These are phyloP conservation scores for Graphium sp. DNA, from an alignment of 2,329 filamentous ascomycete genomes.

Conservation along the genomic window DNA sequence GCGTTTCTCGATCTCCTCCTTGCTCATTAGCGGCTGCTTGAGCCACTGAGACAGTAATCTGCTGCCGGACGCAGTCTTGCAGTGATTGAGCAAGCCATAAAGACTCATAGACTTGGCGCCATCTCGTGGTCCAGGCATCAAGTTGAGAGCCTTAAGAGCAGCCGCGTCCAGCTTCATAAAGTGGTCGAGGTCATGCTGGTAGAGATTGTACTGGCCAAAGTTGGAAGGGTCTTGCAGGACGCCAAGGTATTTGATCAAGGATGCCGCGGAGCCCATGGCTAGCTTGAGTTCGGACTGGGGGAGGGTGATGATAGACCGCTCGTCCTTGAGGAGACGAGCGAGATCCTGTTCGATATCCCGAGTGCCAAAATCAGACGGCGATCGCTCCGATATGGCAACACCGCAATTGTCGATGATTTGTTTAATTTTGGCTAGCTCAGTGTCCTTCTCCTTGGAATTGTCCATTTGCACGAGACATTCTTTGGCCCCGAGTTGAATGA, in stretches of 20 bases:
- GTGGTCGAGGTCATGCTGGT: slow-evolving; percentile 90
- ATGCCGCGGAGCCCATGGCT: slow-evolving; percentile 87
- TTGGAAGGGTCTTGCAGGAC: slow-evolving; percentile 84
- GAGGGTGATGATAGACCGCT: slow-evolving; percentile 57
- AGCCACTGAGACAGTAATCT: slow-evolving; percentile 87
- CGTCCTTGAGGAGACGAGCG: slow-evolving; percentile 72
- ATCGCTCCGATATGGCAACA: slow-evolving; percentile 71
- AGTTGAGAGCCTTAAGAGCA: slow-evolving; percentile 80
- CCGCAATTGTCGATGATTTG: slow-evolving; percentile 87
- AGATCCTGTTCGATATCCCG: slow-evolving; percentile 95
- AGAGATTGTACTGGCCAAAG: slow-evolving; percentile 92
- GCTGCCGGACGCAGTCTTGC: slow-evolving; percentile 89
- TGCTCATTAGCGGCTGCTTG: slow-evolving; percentile 91
- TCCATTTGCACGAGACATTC: slow-evolving; percentile 82
- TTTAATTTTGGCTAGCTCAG: slow-evolving; percentile 72
- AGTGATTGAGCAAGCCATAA: slow-evolving; percentile 87
- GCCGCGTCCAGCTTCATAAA: slow-evolving; percentile 98
- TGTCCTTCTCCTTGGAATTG: slow-evolving; percentile 66
- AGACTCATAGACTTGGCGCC: slow-evolving; percentile 96
- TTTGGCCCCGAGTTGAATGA: slow-evolving; percentile 91
- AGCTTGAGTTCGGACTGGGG: slow-evolving; percentile 88
- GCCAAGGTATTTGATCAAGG: slow-evolving; percentile 85
- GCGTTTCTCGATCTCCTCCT: slow-evolving; percentile 72
- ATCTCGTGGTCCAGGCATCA: slow-evolving; percentile 91
- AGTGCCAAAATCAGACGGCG: slow-evolving; percentile 60